These are phyloP conservation scores for Pichia sp. DNA, from an alignment of 1,139 yeast species.

Conservation along the genomic window DNA sequence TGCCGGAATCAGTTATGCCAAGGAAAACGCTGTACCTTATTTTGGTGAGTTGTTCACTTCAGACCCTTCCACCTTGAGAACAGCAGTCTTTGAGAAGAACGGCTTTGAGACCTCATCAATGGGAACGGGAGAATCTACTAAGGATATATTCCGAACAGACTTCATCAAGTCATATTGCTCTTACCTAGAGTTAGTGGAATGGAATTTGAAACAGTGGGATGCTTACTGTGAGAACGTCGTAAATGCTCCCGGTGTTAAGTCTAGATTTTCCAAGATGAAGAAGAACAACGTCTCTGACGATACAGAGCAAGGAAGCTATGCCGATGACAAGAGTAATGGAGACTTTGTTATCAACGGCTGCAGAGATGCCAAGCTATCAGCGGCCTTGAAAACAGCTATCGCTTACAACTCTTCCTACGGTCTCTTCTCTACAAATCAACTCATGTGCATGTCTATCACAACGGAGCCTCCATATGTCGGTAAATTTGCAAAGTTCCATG, in stretches of 20 bases:
- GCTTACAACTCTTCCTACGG: slow-evolving; percentile 29
- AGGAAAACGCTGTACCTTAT: slow-evolving; percentile 77
- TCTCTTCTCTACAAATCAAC: slow-evolving; percentile 26
- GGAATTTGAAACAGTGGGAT: slow-evolving; percentile 79
- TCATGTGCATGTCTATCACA: slow-evolving; percentile 35
- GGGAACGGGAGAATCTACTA: background rate
- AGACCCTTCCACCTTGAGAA: background rate
- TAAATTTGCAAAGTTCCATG: slow-evolving; percentile 34
- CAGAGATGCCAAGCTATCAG: slow-evolving; percentile 1
- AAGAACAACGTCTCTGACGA: too few relatives aligned
- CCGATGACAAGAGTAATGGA: too few relatives aligned
- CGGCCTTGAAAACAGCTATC: slow-evolving; percentile 28
- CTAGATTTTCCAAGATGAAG: slow-evolving; percentile 4
- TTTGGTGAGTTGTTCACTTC: slow-evolving; percentile 74
- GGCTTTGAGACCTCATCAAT: too few relatives aligned
- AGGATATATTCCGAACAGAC: slow-evolving; percentile 21
- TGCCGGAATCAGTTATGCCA: slow-evolving; percentile 69
- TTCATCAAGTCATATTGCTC: slow-evolving; percentile 55
- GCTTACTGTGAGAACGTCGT: slow-evolving; percentile 39
- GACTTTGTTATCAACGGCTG: too few relatives aligned
- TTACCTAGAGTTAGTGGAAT: slow-evolving; percentile 60
- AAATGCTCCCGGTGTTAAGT: slow-evolving; percentile 5
- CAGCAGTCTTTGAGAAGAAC: background rate
- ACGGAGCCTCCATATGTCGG: slow-evolving; percentile 41
- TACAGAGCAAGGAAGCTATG: too few relatives aligned